Conservation (phyloP, 768 basidiomycete genomes). For the Mycena galopus region DNA sequence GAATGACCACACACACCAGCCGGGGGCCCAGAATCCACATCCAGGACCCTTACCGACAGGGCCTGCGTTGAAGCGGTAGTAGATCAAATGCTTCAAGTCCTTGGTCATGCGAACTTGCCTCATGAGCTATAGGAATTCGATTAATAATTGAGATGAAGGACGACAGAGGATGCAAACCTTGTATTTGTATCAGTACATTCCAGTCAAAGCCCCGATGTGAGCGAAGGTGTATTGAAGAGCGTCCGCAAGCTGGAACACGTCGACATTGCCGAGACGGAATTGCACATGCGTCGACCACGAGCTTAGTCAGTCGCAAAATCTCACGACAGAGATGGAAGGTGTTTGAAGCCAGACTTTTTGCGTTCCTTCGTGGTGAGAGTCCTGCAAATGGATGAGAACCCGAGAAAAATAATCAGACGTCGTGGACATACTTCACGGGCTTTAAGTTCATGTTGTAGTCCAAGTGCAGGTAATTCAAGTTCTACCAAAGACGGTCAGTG, state of each 20-base stretch:
- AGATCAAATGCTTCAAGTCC: slow-evolving; percentile 98
- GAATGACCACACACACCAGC: slow-evolving; percentile 99
- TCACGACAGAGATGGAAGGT: slow-evolving; percentile 99
- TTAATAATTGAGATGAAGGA: slow-evolving; percentile 18
- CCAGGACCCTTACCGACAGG: slow-evolving; percentile 99
- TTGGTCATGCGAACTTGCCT: slow-evolving; percentile 99
- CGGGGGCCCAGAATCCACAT: slow-evolving; percentile 99
- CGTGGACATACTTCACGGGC: slow-evolving; percentile 80
- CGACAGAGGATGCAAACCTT: slow-evolving; percentile 66
- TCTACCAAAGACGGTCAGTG: slow-evolving; percentile 57
- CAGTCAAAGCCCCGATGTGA: slow-evolving; percentile 97
- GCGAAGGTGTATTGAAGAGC: slow-evolving; percentile 98
- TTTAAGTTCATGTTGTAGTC: slow-evolving; percentile 99
- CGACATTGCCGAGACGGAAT: too few species aligned
- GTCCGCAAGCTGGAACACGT: slow-evolving; percentile 60
- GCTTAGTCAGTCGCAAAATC: slow-evolving; percentile 96
- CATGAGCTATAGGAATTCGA: slow-evolving; percentile 76
- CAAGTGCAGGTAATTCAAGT: slow-evolving; percentile 92
- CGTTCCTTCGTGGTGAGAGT: slow-evolving; percentile 99
- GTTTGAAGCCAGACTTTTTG: slow-evolving; percentile 99
- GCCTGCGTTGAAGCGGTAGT: slow-evolving; percentile 99
- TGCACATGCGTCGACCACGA: slow-evolving; percentile 59
- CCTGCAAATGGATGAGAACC: slow-evolving; percentile 56
- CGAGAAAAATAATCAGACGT: background rate
- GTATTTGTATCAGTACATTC: slow-evolving; percentile 99